These are phyloP conservation scores for Polyplosphaeria fusca DNA, from an alignment of 495 filamentous ascomycete species.

Conservation along the genomic window DNA sequence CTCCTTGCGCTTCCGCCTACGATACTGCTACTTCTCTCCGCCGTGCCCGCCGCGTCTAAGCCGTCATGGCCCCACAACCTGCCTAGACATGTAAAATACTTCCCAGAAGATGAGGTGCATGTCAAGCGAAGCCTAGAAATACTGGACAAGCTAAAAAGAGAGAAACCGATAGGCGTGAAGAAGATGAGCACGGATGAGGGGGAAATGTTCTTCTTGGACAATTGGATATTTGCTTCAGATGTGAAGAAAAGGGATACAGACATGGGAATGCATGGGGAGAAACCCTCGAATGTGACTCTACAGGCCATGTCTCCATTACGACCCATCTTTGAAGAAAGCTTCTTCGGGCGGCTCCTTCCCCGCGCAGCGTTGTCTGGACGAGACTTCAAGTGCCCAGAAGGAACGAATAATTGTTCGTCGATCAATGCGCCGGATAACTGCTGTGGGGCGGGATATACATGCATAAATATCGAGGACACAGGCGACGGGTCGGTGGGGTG, in stretches of 20 bases:
- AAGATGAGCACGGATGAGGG: conserved; percentile 82
- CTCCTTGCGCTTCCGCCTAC: conserved; percentile 49
- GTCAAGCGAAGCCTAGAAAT: conserved; percentile 38
- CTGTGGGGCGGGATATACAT: conserved; percentile 65
- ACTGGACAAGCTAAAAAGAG: conserved; percentile 37
- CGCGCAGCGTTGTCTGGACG: conserved; percentile 40
- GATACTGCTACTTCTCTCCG: conserved; percentile 48
- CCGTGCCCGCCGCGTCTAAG: conserved; percentile 21
- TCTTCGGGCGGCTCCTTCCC: conserved; percentile 5
- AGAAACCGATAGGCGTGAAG: conserved; percentile 48
- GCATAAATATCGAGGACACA: conserved; percentile 67
- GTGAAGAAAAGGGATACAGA: conserved; percentile 10
- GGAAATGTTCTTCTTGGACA: conserved; percentile 76
- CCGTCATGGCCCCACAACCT: conserved; percentile 43
- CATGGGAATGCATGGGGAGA: not conserved
- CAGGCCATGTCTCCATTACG: conserved; percentile 42
- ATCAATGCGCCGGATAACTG: conserved; percentile 75
- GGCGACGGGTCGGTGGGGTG: conserved; percentile 79
- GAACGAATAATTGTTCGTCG: conserved; percentile 61
- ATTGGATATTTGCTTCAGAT: conserved; percentile 54
- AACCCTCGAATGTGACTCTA: not conserved
- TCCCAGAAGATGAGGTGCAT: conserved; percentile 40
- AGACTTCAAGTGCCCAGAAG: conserved; percentile 71
- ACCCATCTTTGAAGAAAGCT: conserved; percentile 15
- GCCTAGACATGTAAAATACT: conserved; percentile 48